These are phyloP conservation scores for Ilex paraguariensis DNA, from an alignment of 305 asterid species.

Conservation along the genomic window DNA sequence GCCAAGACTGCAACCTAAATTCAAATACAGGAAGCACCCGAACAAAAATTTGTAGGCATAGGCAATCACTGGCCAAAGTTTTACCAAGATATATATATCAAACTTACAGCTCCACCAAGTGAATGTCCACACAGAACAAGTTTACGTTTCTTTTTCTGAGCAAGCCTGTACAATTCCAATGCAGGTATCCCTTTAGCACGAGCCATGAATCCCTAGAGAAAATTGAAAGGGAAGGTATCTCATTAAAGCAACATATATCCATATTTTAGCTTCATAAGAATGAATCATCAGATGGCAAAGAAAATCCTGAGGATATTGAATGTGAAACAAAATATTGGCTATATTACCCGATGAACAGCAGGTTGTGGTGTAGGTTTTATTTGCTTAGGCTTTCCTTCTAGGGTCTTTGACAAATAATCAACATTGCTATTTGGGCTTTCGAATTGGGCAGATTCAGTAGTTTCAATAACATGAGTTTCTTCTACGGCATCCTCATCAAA, in stretches of 20 bases:
- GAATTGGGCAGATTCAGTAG: constrained; percentile 24
- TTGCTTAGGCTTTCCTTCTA: constrained; percentile 47
- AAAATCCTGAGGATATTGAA: constrained; percentile 7
- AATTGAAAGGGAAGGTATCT: constrained; percentile 10
- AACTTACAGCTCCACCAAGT: constrained; percentile 97
- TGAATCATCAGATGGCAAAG: neutral
- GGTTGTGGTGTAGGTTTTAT: constrained; percentile 58
- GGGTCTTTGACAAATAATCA: constrained; percentile 35
- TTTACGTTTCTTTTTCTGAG: constrained; percentile 87
- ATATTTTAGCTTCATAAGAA: constrained; percentile 5
- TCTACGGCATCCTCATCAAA: constrained; percentile 70
- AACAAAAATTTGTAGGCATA: constrained; percentile 10
- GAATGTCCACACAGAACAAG: constrained; percentile 98
- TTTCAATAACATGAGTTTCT: constrained; percentile 37
- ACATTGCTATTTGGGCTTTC: constrained; percentile 39
- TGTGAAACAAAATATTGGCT: constrained; percentile 10
- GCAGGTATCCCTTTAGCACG: constrained; percentile 99
- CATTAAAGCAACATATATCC: constrained; percentile 9
- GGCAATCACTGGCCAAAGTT: neutral
- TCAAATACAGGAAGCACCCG: constrained; percentile 14
- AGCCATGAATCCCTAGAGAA: constrained; percentile 88
- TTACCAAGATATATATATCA: constrained; percentile 15
- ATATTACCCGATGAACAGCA: constrained; percentile 89
- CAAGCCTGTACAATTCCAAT: constrained; percentile 88
- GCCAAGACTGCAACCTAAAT: constrained; percentile 92